Percentiles rank a stretch among this genome's conserved stretches.
phyloP scores from a whole-genome alignment of 345 rosid genomes.

The Eucalyptus erythrocorys region DNA sequence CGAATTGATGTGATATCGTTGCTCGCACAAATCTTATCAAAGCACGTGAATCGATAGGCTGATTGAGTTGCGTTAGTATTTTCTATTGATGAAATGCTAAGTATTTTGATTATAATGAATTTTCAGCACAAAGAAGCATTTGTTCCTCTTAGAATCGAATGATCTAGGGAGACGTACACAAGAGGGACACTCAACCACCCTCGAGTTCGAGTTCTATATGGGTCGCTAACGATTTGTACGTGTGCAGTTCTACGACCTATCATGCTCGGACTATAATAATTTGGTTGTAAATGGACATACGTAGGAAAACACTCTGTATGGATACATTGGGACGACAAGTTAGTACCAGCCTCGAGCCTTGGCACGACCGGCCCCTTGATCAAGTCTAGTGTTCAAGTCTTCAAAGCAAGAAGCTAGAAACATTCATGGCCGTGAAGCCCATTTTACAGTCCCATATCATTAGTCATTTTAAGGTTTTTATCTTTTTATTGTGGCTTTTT shows the following conservation, averaged over 20 bases:
- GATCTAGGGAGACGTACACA: too few species aligned
- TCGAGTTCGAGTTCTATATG: too few species aligned
- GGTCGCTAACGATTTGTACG: accelerated
- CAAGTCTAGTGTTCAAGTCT: background rate
- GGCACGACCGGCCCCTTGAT: accelerated
- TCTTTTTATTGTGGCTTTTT: too few species aligned
- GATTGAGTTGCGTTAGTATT: background rate
- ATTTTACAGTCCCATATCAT: background rate
- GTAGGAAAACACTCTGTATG: background rate
- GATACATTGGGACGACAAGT: too few species aligned
- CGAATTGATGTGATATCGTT: background rate
- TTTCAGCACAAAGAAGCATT: too few species aligned
- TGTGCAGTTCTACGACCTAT: background rate
- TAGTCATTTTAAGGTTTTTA: background rate
- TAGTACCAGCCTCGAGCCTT: accelerated
- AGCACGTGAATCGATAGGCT: too few species aligned
- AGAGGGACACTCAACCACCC: too few species aligned
- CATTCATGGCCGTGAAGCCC: background rate
- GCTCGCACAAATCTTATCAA: background rate
- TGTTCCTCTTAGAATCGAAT: too few species aligned
- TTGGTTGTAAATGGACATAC: background rate
- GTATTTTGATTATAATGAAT: too few species aligned
- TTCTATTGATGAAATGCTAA: too few species aligned
- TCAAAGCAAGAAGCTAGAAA: background rate
- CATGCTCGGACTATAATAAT: background rate